Evolutionary conservation across 805 yeast species (phyloP).

Genomic region (Blastobotrys parvus): DNA sequence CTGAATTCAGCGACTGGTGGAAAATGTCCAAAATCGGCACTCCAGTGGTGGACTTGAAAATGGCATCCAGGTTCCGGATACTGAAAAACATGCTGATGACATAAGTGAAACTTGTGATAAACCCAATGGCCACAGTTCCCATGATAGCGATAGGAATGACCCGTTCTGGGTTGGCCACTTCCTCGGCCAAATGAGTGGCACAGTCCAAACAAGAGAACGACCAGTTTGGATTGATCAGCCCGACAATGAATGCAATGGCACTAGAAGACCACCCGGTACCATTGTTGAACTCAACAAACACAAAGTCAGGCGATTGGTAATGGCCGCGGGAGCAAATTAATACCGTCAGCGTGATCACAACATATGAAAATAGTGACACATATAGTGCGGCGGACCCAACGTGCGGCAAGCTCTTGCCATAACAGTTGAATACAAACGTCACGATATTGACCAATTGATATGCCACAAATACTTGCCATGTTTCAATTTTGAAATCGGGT

Average conservation of each 20-base stretch:
- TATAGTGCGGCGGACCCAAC: slow-evolving; percentile 44
- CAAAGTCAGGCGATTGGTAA: slow-evolving; percentile 44
- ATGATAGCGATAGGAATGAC: slow-evolving; percentile 55
- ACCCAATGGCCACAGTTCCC: slow-evolving; percentile 57
- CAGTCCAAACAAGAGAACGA: slow-evolving; percentile 61
- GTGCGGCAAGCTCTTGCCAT: slow-evolving; percentile 35
- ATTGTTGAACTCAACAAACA: slow-evolving; percentile 46
- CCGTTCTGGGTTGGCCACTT: slow-evolving; percentile 47
- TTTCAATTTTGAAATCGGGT: slow-evolving; percentile 28
- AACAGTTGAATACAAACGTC: slow-evolving; percentile 16
- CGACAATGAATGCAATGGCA: slow-evolving; percentile 59
- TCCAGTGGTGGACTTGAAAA: slow-evolving; percentile 45
- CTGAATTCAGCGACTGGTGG: slow-evolving; percentile 46
- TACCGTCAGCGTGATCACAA: slow-evolving; percentile 44
- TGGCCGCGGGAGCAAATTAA: slow-evolving; percentile 45
- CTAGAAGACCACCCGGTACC: slow-evolving; percentile 53
- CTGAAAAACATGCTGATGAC: slow-evolving; percentile 39
- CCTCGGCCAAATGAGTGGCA: slow-evolving; percentile 68
- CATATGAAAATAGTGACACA: slow-evolving; percentile 44
- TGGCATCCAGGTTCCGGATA: slow-evolving; percentile 43
- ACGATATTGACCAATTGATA: slow-evolving; percentile 20
- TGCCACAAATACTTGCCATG: slow-evolving; percentile 22
- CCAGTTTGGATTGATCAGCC: slow-evolving; percentile 65
- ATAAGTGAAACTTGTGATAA: slow-evolving; percentile 38
- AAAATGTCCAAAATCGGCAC: slow-evolving; percentile 58